Evolutionary conservation across 2,329 filamentous ascomycete species (phyloP).

Genomic region (Fusarium clavum): DNA sequence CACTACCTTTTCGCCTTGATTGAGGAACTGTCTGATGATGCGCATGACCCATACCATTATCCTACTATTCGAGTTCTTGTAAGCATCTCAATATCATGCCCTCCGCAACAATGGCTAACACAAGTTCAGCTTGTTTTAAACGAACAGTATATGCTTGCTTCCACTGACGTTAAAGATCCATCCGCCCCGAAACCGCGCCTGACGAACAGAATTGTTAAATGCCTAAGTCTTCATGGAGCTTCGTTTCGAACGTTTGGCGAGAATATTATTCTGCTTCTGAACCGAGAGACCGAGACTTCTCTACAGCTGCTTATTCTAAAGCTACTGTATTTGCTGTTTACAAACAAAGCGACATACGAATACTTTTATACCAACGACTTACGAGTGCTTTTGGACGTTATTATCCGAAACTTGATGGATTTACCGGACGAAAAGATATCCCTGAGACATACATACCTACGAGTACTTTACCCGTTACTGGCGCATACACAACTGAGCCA

Average conservation of each 20-base stretch:
- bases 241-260: conserved; percentile 95
- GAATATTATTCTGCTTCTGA: conserved; percentile 94
- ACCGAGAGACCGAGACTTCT: conserved; percentile 93
- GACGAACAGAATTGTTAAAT: conserved; percentile 94
- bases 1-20: conserved; percentile 87
- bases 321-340: conserved; percentile 93
- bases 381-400: conserved; percentile 92
- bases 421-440: conserved; percentile 83
- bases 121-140: conserved; percentile 83
- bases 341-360: conserved; percentile 89
- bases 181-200: conserved; percentile 62
- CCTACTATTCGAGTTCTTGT: conserved; percentile 93
- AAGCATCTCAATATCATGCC: conserved; percentile 50
- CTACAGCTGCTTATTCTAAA: conserved; percentile 97
- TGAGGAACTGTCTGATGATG: conserved; percentile 87
- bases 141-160: conserved; percentile 95
- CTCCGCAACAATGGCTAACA: conserved; percentile 29
- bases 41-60: conserved; percentile 94
- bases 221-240: conserved; percentile 82
- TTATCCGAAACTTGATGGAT: conserved; percentile 96
- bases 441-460: conserved; percentile 91
- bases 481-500: conserved; percentile 90
- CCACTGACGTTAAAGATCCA: conserved; percentile 61
- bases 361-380: conserved; percentile 99
- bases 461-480: conserved; percentile 89